Evolutionary conservation across 1,284 basidiomycete species (phyloP), one percentile per base, ranked within the genome.

Genomic region (Trichosporon ovoides): DNA sequence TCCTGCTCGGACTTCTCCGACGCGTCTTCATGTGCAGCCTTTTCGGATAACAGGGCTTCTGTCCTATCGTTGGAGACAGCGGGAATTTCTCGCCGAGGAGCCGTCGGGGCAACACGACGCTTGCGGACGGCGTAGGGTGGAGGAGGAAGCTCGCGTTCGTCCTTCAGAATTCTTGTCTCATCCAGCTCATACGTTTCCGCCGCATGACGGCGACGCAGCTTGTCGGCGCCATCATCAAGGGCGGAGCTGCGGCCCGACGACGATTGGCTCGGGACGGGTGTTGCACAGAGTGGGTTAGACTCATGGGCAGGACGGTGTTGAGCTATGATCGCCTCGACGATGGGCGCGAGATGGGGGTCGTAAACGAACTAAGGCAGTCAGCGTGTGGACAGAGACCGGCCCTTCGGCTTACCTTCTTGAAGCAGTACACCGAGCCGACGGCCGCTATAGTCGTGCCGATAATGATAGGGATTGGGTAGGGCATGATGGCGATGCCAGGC

Each of bases 301-400:
- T 38, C 38, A 22, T 49, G 52, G 20, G n/a, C 51, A 31, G 28
- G 28, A 46, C 58, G 53, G 31, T 63, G 61, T 31, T 59, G 55
- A 7, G 68, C 66, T 19, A 73, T 56, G 46, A 72, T 57, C 3
- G 70, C 71, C 50, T 75, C 74, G 46, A 75, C 59, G 38, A 65
- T 53, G 5, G 68, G 70, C 1, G 71, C 70, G 12, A 75, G 65
- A 50, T 75, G 74, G 0, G 72, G 71, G 58, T 75, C 74, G 58
- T 75, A 75, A 24, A 75, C 60, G 50, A 70, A 73, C 73, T 75
- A 50, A 11, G 14, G 28, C 28, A 31, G 18, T 58, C 49, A 58
- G 53, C 38, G 5, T 18, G 28, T 13, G 0, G 28, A 13, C 7
- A 38, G 40, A 13, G 36, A 52, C 19, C 13, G 34, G 13, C 9